phyloP scores from a whole-genome alignment of 2,329 filamentous ascomycete species.

The Grosmannia clavigera region DNA sequence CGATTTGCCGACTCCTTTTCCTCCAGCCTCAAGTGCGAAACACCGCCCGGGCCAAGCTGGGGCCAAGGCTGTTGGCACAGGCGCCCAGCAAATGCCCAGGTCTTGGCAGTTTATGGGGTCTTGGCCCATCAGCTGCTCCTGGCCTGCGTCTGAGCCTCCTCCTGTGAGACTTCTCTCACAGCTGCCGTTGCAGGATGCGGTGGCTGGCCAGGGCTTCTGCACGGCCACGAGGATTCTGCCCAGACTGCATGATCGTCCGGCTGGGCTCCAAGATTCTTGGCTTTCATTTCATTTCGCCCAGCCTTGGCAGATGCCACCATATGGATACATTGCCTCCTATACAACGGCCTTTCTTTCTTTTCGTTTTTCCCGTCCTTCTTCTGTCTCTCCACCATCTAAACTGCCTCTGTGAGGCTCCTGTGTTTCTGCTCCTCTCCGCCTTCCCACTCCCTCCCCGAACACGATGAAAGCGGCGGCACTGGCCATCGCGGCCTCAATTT shows the following conservation, averaged over 20 bases:
- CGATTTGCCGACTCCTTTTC: too few relatives aligned
- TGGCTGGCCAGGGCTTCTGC: neutral
- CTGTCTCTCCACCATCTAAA: neutral
- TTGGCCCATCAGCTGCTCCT: neutral
- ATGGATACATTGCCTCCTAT: neutral
- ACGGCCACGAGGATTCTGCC: neutral
- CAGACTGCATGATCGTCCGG: neutral
- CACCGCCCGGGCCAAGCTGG: neutral
- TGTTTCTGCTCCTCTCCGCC: neutral
- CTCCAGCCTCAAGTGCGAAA: neutral
- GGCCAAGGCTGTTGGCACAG: neutral
- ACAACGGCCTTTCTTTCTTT: neutral
- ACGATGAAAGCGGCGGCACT: slow-evolving; percentile 24
- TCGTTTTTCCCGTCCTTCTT: neutral
- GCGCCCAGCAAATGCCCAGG: neutral
- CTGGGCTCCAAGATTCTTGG: neutral
- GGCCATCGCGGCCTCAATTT: slow-evolving; percentile 16
- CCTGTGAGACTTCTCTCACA: neutral
- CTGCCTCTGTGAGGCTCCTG: neutral
- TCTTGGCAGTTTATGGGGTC: neutral
- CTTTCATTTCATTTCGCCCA: neutral
- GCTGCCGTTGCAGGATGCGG: neutral
- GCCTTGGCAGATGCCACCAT: neutral
- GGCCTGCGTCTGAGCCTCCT: neutral
- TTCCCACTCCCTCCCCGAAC: neutral